These are phyloP conservation scores for Hymenoscyphus albidus DNA, from an alignment of 2,329 filamentous ascomycete genomes.

Conservation along the genomic window DNA sequence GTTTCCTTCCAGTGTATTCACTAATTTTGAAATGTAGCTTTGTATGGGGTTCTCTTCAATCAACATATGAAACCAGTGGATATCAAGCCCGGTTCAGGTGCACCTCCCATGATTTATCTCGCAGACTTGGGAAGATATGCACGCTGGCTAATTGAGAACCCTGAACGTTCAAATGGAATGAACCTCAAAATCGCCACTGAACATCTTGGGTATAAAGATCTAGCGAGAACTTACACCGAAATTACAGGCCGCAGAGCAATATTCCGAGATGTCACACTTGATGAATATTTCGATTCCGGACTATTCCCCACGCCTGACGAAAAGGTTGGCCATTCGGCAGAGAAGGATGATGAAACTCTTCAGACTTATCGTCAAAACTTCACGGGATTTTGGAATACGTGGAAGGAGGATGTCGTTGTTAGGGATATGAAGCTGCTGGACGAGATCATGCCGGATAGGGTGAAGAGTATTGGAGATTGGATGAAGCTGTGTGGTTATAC, in stretches of 20 bases:
- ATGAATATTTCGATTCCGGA: conserved; percentile 4
- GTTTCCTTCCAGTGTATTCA: background rate
- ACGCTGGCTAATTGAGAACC: conserved; percentile 26
- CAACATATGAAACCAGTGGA: background rate
- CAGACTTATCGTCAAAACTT: conserved; percentile 11
- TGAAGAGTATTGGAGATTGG: conserved; percentile 21
- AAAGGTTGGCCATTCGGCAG: conserved; percentile 6
- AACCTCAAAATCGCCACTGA: conserved; percentile 25
- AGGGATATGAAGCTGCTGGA: conserved; percentile 22
- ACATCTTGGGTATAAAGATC: conserved; percentile 18
- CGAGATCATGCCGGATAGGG: conserved; percentile 20
- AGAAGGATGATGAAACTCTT: conserved; percentile 15
- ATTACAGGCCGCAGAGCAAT: conserved; percentile 16
- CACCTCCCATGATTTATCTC: conserved; percentile 14
- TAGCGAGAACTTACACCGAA: conserved; percentile 14
- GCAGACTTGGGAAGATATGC: conserved; percentile 25
- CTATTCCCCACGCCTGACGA: background rate
- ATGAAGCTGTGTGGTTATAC: conserved; percentile 18
- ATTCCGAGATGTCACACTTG: conserved; percentile 15
- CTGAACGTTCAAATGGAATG: conserved; percentile 19
- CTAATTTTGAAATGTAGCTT: background rate
- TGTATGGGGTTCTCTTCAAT: background rate
- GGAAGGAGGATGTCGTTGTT: conserved; percentile 6
- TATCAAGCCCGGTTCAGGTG: conserved; percentile 13
- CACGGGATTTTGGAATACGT: conserved; percentile 16